Evolutionary conservation across 345 rosid species (phyloP), one percentile per base, ranked within the genome.

Genomic region (Dipteronia sinensis): DNA sequence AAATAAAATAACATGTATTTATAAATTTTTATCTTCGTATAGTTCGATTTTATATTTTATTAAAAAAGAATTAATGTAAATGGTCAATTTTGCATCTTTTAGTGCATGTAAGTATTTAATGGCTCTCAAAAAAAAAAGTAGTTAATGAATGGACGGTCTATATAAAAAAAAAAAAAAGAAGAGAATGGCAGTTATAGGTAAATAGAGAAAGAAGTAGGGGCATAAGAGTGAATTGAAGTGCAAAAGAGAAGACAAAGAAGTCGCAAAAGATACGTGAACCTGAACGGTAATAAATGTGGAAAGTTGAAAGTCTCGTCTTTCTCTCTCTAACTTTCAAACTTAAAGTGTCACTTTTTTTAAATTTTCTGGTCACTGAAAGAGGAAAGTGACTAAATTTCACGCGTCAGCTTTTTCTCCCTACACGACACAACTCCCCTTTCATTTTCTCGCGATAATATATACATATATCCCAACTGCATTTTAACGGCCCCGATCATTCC

Each of bases 211-310:
- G 19, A 71, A 11, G 2, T 0, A 47, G 38, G 82, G 82, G 82
- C 31, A 67, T 2, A 10, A 66, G 15, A 1, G 85, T 81, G 34
- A 81, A 67, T 79, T 49, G 9, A 0, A 0, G 25, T 3, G 6
- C 2, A 38, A 29, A 2, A 12, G 40, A 58, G 49, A 51, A 31
- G 67, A 64, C 49, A 65, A 66, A 38, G 31, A 73, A 70, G 78
- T 69, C n/a, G 67, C 63, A 79, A 70, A 15, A 78, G 81, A 84
- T 81, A 79, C 84, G 77, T 80, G 82, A 80, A 80, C 84, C 76
- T 80, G 82, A 80, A 84, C 29, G 80, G 84, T 78, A 83, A 86
- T 90, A 84, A 92, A 92, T 90, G 90, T 79, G 68, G 79, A 90
- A 92, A 90, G 94, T 78, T 84, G 89, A 79, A 85, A 76, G 58